These are phyloP conservation scores for Telopea speciosissima DNA, from an alignment of 177 flowering plant species.

Conservation along the genomic window DNA sequence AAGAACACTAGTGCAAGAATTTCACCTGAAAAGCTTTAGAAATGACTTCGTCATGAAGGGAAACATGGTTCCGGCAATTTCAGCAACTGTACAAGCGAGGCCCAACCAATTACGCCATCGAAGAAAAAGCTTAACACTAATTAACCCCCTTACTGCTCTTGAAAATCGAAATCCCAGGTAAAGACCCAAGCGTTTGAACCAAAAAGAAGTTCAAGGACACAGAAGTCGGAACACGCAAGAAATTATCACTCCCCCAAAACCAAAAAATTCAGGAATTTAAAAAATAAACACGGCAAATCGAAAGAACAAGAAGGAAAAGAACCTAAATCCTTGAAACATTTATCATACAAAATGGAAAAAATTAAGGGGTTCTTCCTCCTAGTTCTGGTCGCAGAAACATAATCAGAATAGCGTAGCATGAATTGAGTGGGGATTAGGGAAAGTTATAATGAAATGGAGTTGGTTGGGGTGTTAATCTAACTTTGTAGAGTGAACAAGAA, in stretches of 20 bases:
- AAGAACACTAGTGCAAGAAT: neutral
- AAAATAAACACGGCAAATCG: too few relatives aligned
- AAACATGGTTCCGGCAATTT: constrained; percentile 71
- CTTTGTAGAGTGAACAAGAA: too few relatives aligned
- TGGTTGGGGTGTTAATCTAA: too few relatives aligned
- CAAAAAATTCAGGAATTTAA: neutral
- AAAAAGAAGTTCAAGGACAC: neutral
- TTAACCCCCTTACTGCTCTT: neutral
- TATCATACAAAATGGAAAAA: too few relatives aligned
- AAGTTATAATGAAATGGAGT: neutral
- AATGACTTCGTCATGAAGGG: constrained; percentile 74
- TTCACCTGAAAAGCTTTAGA: constrained; percentile 83
- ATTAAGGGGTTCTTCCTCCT: constrained; percentile 3
- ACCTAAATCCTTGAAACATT: neutral
- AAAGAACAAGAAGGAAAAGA: neutral
- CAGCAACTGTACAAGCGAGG: constrained; percentile 76
- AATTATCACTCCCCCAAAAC: neutral
- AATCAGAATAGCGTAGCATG: constrained; percentile 5
- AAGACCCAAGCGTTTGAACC: neutral
- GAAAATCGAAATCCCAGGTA: constrained; percentile 1
- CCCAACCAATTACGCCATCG: constrained; percentile 56
- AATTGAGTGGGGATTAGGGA: neutral
- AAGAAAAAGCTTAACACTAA: constrained; percentile 9
- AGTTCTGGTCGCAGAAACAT: constrained; percentile 5
- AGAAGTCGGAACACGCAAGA: neutral